Evolutionary conservation across 768 basidiomycete species (phyloP), one percentile per base, ranked within the genome.

Genomic region (Tulasnella sp.): DNA sequence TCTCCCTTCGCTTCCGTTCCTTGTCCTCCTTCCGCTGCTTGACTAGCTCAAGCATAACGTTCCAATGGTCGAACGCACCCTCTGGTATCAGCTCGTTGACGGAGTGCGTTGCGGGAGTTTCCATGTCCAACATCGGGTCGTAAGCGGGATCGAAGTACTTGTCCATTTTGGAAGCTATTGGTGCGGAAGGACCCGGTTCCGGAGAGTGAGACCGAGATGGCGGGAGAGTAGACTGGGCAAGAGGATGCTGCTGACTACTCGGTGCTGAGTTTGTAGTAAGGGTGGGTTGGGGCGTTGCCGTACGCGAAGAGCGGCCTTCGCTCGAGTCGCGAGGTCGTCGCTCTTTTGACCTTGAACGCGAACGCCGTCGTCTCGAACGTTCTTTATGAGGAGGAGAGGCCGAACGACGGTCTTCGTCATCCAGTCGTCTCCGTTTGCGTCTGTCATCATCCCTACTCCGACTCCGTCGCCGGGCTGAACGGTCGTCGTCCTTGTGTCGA

Each of bases 71-170:
- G 76, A 90, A 95, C 73, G 89, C 90, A 0, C 89, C 87, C 72
- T 90, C 87, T 70, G 86, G 86, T 69, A 97, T 86, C 40, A 95
- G 83, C 0, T 93, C 94, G 1, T 76, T 74, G 12, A 74, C 42
- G 5, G 76, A 62, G 47, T 77, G 73, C n/a, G 84, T 75, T 34
- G 94, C 84, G 11, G 81, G 76, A 16, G 89, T 87, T 2, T 89
- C 86, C 39, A 94, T 86, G 79, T 99, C 97, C 7, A 98, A 82
- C 2, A 90, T 88, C 1, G 97, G 97, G 79, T 98, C 95, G 77
- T 99, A 99, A 0, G 87, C 85, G 35, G 87, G 85, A 44, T 90
- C 86, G 75, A 99, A 99, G 83, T 98, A 99, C 76, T 92, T 94
- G 82, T 99, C 97, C 97, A 99, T 99, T 82, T 98, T 98, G 68